phyloP scores from a whole-genome alignment of 805 yeast genomes.

The Starmerella gropengiesseri region DNA sequence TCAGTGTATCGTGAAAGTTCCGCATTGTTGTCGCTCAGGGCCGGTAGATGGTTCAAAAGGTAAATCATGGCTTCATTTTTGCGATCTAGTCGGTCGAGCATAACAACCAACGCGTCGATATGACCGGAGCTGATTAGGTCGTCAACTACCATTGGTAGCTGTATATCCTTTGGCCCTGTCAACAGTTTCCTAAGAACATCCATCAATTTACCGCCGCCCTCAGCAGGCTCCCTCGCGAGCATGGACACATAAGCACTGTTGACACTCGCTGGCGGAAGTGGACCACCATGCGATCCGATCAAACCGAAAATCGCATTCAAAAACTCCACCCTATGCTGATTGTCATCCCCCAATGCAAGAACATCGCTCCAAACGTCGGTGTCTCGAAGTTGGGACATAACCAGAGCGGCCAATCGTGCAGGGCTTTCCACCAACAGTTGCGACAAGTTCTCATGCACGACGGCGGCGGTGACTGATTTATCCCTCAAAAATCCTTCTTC shows the following conservation, averaged over 20 bases:
- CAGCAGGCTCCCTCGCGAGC: conserved; percentile 8
- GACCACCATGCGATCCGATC: conserved; percentile 7
- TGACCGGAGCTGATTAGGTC: conserved; percentile 21
- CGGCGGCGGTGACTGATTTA: neutral
- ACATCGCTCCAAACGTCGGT: conserved; percentile 6
- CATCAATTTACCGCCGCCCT: conserved; percentile 17
- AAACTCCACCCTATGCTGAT: neutral
- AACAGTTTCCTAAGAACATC: conserved; percentile 21
- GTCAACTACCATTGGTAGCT: conserved; percentile 26
- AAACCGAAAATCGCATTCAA: conserved; percentile 5
- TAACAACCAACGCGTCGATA: conserved; percentile 25
- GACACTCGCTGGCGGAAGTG: conserved; percentile 9
- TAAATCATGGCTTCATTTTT: conserved; percentile 28
- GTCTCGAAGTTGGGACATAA: neutral
- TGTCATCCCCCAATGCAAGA: neutral
- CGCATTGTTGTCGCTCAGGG: conserved; percentile 4
- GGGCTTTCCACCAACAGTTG: conserved; percentile 7
- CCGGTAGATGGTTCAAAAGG: conserved; percentile 23
- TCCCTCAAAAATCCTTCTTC: conserved; percentile 5
- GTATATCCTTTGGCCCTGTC: conserved; percentile 26
- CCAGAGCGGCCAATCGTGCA: conserved; percentile 2
- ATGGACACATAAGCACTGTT: conserved; percentile 12
- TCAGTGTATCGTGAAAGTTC: conserved; percentile 16
- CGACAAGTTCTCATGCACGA: conserved; percentile 4
- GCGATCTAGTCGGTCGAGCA: conserved; percentile 23